Base-by-base conservation (phyloP, 106 monocot species). In the Apostasia ramifera region DNA sequence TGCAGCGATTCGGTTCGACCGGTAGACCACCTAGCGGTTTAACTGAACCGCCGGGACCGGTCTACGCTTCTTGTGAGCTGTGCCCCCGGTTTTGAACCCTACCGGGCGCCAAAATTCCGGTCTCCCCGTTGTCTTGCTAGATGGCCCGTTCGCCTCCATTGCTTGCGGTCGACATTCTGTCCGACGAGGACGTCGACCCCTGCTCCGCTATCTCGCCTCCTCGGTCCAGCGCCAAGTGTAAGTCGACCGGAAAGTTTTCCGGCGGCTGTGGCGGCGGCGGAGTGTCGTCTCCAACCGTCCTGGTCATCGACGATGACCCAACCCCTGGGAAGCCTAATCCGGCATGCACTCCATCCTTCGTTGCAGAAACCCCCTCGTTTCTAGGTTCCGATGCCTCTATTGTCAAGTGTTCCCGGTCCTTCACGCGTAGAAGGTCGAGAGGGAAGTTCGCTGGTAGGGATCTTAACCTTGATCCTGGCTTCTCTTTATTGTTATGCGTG, bases 221-320 rank as follows among this genome's bases (percentile, higher is more conserved):
- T 49, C 48, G 8, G 13, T 26, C 26, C 26, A 26, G 26, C 26
- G 47, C 48, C 48, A 65, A 49, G 65, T 47, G 47, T 41, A 65
- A 65, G 65, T 65, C 26, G 6, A 14, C 48, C 15, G 48, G 38
- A 48, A 65, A 47, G 11, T 48, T 26, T 1, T 65, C 47, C 6
- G 46, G 47, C 47, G 26, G 48, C 43, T 4, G 40, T 40, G 8
- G 8, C 6, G 6, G 40, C 40, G 48, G 48, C 7, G 37, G 65
- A 47, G 47, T 9, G 3, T 1, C 44, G 11, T 56, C 70, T 52
- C 56, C 62, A 10, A 52, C 74, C 58, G 5, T 80, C 41, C 46
- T 76, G 41, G 66, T 74, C 49, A 66, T 75, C 49, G 68, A 69
- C 48, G 80, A 80, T 52, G 80, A 80, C 52, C 80, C 74, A 11